phyloP scores from a whole-genome alignment of 805 yeast species.

The Starmerella potacharoeniae region DNA sequence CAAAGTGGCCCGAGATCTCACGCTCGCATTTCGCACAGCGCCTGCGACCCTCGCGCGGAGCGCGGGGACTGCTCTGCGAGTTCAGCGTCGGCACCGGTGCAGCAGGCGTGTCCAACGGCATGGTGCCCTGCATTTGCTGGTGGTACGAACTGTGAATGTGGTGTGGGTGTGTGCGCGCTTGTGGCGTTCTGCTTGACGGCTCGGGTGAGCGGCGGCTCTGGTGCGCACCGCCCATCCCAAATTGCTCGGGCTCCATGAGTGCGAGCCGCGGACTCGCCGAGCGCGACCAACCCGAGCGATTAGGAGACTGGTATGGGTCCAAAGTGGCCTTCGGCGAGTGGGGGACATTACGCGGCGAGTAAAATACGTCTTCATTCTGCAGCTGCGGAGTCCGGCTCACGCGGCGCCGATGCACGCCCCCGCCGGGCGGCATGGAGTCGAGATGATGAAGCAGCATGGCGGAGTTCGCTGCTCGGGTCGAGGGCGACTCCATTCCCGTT shows the following conservation, averaged over 20 bases:
- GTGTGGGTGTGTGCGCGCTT: background rate
- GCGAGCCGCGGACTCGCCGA: background rate
- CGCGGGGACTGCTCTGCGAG: background rate
- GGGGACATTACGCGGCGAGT: slow-evolving; percentile 15
- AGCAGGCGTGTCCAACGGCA: background rate
- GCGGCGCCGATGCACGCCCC: slow-evolving; percentile 16
- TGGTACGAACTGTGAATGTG: background rate
- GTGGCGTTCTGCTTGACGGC: background rate
- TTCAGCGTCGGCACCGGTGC: background rate
- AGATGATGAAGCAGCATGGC: slow-evolving; percentile 18
- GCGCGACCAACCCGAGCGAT: background rate
- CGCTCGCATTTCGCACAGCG: slow-evolving; percentile 43
- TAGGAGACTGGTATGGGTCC: slow-evolving; percentile 1
- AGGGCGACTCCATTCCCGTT: slow-evolving; percentile 18
- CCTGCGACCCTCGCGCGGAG: slow-evolving; percentile 9
- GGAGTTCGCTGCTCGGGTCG: slow-evolving; percentile 17
- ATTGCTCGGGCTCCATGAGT: background rate
- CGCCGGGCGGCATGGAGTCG: slow-evolving; percentile 12
- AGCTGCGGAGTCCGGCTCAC: slow-evolving; percentile 15
- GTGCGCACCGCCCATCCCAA: background rate
- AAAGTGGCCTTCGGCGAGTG: background rate
- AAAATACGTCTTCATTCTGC: slow-evolving; percentile 15
- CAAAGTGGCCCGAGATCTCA: slow-evolving; percentile 60
- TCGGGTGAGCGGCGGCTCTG: background rate
- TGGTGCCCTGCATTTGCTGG: background rate